A percentile compares a stretch with the other conserved stretches of the same genome.
phyloP scores from a whole-genome alignment of 176 grass and related monocot species.

The Microstegium vimineum region DNA sequence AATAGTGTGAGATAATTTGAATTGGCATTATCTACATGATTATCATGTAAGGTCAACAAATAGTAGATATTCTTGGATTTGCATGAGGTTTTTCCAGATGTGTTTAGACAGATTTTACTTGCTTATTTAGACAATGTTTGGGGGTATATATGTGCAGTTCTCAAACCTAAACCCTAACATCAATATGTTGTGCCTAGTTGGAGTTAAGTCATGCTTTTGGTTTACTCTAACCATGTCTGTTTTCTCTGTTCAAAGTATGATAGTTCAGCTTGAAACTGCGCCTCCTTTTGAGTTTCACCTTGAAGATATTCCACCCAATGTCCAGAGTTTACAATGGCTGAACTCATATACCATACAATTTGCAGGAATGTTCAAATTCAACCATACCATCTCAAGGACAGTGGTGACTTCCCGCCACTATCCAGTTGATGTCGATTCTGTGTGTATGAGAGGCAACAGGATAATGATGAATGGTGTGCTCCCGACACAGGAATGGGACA shows the following conservation, averaged over 20 bases:
- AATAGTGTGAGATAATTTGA: neutral
- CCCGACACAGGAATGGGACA: neutral
- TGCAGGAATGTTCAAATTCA: conserved; percentile 55
- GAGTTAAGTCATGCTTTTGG: neutral
- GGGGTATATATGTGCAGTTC: neutral
- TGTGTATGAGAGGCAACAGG: neutral
- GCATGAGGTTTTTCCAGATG: neutral
- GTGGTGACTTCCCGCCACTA: conserved; percentile 85
- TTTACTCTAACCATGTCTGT: neutral
- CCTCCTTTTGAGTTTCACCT: neutral
- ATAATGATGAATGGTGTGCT: conserved; percentile 7
- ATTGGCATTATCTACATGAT: neutral
- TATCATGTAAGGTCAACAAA: neutral
- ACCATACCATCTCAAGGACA: conserved; percentile 76
- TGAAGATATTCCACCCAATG: neutral
- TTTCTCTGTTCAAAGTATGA: neutral
- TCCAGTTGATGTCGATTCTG: conserved; percentile 39
- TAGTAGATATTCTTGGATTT: neutral
- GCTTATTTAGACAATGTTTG: neutral
- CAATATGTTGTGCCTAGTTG: neutral
- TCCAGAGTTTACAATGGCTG: conserved; percentile 8
- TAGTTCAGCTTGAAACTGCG: neutral
- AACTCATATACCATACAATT: neutral
- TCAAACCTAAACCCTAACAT: too few relatives aligned
- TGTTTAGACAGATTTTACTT: neutral